Percentiles rank a stretch among this genome's conserved stretches.
Conservation (phyloP, 805 yeast species). For the Candida railenensis region DNA sequence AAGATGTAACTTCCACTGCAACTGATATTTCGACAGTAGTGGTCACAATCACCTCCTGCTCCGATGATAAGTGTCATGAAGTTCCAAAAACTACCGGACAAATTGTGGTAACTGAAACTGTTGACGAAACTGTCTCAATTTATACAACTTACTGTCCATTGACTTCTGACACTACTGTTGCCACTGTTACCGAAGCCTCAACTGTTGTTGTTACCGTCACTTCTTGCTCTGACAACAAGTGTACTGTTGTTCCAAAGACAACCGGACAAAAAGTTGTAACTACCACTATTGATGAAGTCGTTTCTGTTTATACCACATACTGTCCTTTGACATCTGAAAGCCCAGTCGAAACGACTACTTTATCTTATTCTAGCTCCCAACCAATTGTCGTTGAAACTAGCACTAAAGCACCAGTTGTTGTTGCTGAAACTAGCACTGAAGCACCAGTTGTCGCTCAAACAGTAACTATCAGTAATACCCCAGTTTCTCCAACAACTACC, state of each 20-base stretch:
- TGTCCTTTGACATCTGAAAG: conserved; percentile 15
- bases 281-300: conserved; percentile 9
- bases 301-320: conserved; percentile 22
- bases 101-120: conserved; percentile 18
- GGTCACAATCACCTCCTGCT: conserved; percentile 28
- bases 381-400: background rate
- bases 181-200: conserved; percentile 15
- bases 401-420: background rate
- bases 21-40: conserved; percentile 20
- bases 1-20: conserved; percentile 13
- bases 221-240: conserved; percentile 34
- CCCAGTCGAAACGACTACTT: background rate
- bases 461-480: background rate
- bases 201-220: conserved; percentile 33
- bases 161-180: conserved; percentile 7
- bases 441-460: background rate
- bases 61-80: conserved; percentile 19
- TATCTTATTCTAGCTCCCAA: background rate
- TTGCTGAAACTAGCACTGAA: background rate
- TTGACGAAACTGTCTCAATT: conserved; percentile 17
- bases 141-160: conserved; percentile 21
- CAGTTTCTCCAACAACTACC: too few species aligned
- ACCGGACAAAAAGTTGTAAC: conserved; percentile 26
- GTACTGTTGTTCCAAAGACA: conserved; percentile 26
- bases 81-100: conserved; percentile 28